A percentile compares a stretch with the other conserved stretches of the same genome.
Conservation (phyloP, 148 eudicot genomes). For the Nepenthes gracilis region DNA sequence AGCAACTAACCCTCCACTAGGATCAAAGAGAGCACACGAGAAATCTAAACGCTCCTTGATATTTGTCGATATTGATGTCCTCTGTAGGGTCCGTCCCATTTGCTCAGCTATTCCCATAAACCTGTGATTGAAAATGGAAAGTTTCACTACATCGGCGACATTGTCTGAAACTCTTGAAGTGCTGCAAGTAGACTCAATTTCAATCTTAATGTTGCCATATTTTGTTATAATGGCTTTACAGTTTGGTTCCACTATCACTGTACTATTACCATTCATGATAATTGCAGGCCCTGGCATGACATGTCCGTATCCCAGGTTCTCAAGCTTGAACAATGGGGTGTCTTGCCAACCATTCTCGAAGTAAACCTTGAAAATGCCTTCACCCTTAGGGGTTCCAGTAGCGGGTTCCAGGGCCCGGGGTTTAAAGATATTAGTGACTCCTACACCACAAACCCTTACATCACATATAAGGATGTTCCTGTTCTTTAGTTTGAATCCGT, state of each 20-base stretch:
- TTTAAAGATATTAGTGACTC: conserved; percentile 84
- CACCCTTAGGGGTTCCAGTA: conserved; percentile 38
- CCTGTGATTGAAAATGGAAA: conserved; percentile 88
- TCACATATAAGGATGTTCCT: conserved; percentile 76
- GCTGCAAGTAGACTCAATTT: conserved; percentile 42
- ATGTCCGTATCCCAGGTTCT: conserved; percentile 61
- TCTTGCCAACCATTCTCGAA: conserved; percentile 67
- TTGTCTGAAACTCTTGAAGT: conserved; percentile 39
- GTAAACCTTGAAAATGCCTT: conserved; percentile 52
- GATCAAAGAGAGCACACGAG: conserved; percentile 96
- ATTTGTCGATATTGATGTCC: conserved; percentile 96
- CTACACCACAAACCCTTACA: conserved; percentile 90
- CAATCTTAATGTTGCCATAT: conserved; percentile 84
- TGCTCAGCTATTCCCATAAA: conserved; percentile 99
- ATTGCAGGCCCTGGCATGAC: conserved; percentile 72
- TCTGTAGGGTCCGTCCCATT: conserved; percentile 94
- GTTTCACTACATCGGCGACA: conserved; percentile 95
- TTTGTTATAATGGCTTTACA: conserved; percentile 72
- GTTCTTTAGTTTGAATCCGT: conserved; percentile 84
- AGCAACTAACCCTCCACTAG: conserved; percentile 92
- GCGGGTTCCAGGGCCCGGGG: conserved; percentile 43
- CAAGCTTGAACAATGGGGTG: conserved; percentile 80
- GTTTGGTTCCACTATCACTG: conserved; percentile 79
- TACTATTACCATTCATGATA: conserved; percentile 98
- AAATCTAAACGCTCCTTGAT: conserved; percentile 92